Evolutionary conservation across 441 rosid genomes (phyloP).

Genomic region (Gossypium davidsonii): DNA sequence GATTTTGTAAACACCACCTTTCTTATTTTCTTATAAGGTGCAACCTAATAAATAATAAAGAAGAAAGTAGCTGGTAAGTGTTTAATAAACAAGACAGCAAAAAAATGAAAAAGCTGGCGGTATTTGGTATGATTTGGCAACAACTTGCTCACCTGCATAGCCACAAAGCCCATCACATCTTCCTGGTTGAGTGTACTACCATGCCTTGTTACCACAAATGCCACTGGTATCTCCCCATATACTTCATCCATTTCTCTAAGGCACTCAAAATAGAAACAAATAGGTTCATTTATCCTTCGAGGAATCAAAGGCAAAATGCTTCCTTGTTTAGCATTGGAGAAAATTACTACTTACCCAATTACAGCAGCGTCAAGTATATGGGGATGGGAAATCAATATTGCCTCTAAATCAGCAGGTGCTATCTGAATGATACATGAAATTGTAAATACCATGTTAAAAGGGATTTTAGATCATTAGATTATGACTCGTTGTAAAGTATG

Average conservation of each 20-base stretch:
- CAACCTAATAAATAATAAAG: slow-evolving; percentile 38
- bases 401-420: slow-evolving; percentile 87
- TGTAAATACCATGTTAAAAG: not conserved
- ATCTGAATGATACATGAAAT: slow-evolving; percentile 36
- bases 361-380: slow-evolving; percentile 70
- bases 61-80: not conserved
- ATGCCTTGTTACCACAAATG: slow-evolving; percentile 60
- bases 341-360: slow-evolving; percentile 40
- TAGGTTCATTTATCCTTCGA: not conserved
- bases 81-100: not conserved
- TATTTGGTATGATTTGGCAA: not conserved
- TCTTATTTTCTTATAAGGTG: slow-evolving; percentile 80
- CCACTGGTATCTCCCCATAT: slow-evolving; percentile 75
- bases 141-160: slow-evolving; percentile 44
- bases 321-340: too few relatives aligned
- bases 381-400: slow-evolving; percentile 58
- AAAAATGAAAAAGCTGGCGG: not conserved
- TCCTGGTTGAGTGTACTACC: slow-evolving; percentile 43
- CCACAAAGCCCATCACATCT: slow-evolving; percentile 50
- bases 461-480: not conserved
- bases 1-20: slow-evolving; percentile 52
- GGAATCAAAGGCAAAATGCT: not conserved
- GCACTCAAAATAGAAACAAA: not conserved
- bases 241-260: slow-evolving; percentile 44
- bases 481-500: not conserved